These are phyloP conservation scores for Chrysoporthe deuterocubensis DNA, from an alignment of 2,329 filamentous ascomycete genomes.

Conservation along the genomic window DNA sequence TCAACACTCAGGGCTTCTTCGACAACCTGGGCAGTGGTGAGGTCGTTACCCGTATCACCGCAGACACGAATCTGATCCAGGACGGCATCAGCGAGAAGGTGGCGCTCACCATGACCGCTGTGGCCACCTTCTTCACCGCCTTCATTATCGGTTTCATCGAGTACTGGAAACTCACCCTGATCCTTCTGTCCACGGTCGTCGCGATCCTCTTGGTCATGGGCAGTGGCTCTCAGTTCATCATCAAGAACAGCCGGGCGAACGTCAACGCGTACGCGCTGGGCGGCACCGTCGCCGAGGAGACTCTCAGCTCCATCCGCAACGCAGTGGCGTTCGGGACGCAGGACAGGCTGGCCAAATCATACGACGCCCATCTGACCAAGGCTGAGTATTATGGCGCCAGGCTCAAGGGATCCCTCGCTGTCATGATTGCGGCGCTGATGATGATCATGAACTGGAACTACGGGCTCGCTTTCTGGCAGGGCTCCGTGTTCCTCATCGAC, in stretches of 20 bases:
- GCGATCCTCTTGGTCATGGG: constrained; percentile 82
- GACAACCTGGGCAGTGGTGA: constrained; percentile 93
- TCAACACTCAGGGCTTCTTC: constrained; percentile 65
- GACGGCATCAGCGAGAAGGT: constrained; percentile 94
- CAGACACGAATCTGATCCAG: constrained; percentile 86
- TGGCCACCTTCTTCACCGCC: constrained; percentile 83
- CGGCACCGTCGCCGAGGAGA: constrained; percentile 90
- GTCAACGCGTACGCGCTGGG: constrained; percentile 81
- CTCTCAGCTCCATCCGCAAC: constrained; percentile 90
- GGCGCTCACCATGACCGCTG: constrained; percentile 72
- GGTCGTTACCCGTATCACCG: constrained; percentile 91
- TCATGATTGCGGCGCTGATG: constrained; percentile 87
- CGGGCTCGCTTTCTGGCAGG: constrained; percentile 87
- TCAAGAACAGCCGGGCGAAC: constrained; percentile 79
- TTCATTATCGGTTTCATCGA: constrained; percentile 90
- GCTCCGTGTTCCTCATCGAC: constrained; percentile 72
- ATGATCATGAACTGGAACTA: constrained; percentile 85
- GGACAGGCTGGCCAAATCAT: constrained; percentile 85
- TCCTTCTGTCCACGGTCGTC: constrained; percentile 80
- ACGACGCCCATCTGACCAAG: constrained; percentile 73
- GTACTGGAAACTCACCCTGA: constrained; percentile 92
- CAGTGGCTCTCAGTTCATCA: constrained; percentile 71
- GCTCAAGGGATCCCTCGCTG: constrained; percentile 71
- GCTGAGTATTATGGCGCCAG: constrained; percentile 79
- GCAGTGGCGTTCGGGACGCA: constrained; percentile 93